Conservation (phyloP, 306 rosid species). For the Lathyrus oleraceus region DNA sequence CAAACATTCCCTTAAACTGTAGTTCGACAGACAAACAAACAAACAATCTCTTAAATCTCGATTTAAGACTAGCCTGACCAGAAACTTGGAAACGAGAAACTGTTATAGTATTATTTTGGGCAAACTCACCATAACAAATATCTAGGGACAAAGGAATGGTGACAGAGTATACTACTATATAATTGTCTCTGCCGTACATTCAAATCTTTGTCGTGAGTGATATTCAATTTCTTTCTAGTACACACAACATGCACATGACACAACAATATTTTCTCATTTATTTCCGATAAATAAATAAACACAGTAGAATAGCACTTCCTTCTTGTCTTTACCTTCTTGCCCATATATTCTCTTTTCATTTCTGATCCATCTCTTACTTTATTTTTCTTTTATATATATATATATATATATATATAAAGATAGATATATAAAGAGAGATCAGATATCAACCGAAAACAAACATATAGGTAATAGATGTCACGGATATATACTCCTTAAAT, state of each 20-base stretch:
- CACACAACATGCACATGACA: constrained; percentile 29
- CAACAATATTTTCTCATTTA: constrained; percentile 31
- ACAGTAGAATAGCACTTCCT: constrained; percentile 43
- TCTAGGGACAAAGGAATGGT: background rate
- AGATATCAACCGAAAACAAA: too few relatives aligned
- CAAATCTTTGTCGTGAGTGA: constrained; percentile 65
- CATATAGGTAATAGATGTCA: background rate
- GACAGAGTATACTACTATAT: too few relatives aligned
- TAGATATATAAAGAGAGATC: too few relatives aligned
- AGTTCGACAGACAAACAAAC: constrained; percentile 61
- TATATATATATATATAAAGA: background rate
- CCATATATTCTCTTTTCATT: constrained; percentile 51
- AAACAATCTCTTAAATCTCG: constrained; percentile 57
- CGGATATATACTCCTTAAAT: background rate
- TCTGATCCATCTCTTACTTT: background rate
- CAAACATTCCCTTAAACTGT: constrained; percentile 73
- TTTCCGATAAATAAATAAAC: constrained; percentile 53
- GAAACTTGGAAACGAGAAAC: background rate
- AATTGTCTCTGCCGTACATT: constrained; percentile 35
- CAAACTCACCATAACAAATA: constrained; percentile 10
- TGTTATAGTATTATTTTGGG: constrained; percentile 24
- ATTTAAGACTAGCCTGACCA: constrained; percentile 23
- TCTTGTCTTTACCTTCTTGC: constrained; percentile 57
- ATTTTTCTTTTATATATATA: background rate
- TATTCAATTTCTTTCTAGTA: constrained; percentile 24